A percentile compares a stretch with the other conserved stretches of the same genome.
Conservation (phyloP, 768 basidiomycete species). For the Lentinula edodes region DNA sequence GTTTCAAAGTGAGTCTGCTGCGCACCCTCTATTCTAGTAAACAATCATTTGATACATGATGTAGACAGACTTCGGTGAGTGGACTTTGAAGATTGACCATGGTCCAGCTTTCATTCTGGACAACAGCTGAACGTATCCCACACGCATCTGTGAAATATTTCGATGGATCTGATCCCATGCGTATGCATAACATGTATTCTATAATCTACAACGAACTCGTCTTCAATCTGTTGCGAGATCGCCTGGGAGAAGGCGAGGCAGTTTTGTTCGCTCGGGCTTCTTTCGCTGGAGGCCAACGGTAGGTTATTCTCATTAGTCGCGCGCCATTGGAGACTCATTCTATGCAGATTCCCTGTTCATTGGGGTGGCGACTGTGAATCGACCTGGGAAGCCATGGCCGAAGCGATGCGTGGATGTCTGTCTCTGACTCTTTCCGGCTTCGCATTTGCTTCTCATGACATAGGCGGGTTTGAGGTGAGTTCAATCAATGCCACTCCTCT, state of each 20-base stretch:
- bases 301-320: neutral
- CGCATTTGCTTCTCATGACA: constrained; percentile 69
- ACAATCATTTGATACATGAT: neutral
- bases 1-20: constrained; percentile 44
- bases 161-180: constrained; percentile 62
- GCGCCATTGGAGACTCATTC: neutral
- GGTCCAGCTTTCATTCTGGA: neutral
- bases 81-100: neutral
- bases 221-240: constrained; percentile 51
- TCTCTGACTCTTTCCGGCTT: constrained; percentile 66
- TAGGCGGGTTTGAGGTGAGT: constrained; percentile 68
- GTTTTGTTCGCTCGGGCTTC: constrained; percentile 67
- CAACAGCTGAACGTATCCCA: constrained; percentile 54
- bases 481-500: neutral
- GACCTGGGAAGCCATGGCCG: constrained; percentile 75
- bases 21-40: neutral
- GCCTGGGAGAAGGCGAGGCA: constrained; percentile 60
- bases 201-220: constrained; percentile 68
- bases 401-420: constrained; percentile 62
- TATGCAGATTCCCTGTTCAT: constrained; percentile 37
- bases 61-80: constrained; percentile 62
- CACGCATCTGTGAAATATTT: constrained; percentile 57
- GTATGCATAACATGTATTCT: constrained; percentile 70
- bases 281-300: constrained; percentile 67
- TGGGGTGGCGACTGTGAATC: constrained; percentile 78